A percentile compares a stretch with the other conserved stretches of the same genome.
These are phyloP conservation scores for Aspergillus alliaceus DNA, from an alignment of 2,329 filamentous ascomycete species.

Conservation along the genomic window DNA sequence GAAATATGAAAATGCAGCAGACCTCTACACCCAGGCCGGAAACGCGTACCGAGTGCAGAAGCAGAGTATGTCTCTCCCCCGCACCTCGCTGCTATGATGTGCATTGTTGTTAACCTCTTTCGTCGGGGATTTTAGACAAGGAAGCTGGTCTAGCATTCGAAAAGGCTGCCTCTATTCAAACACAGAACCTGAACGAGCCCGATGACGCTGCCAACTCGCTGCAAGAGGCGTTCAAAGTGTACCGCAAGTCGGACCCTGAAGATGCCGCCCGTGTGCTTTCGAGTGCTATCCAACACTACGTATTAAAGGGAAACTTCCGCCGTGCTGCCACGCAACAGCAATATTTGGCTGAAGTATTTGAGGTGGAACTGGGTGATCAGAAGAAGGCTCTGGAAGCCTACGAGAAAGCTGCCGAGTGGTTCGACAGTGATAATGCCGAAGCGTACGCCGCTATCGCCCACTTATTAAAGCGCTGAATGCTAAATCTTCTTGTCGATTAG, in stretches of 20 bases:
- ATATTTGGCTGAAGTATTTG: constrained; percentile 80
- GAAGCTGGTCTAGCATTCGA: constrained; percentile 88
- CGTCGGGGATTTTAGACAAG: constrained; percentile 57
- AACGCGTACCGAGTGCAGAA: constrained; percentile 91
- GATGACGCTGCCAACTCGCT: constrained; percentile 89
- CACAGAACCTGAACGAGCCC: constrained; percentile 78
- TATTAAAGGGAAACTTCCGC: constrained; percentile 83
- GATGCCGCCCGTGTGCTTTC: constrained; percentile 80
- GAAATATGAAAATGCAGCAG: constrained; percentile 86
- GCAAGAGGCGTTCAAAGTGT: constrained; percentile 92
- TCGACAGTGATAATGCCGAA: constrained; percentile 79
- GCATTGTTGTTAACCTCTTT: neutral
- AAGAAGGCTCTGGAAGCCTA: constrained; percentile 80
- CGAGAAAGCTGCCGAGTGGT: constrained; percentile 84
- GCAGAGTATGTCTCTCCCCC: constrained; percentile 59
- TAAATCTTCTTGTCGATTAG: constrained; percentile 42
- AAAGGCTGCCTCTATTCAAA: constrained; percentile 78
- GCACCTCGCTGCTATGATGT: neutral
- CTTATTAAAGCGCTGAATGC: neutral
- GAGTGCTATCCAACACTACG: constrained; percentile 81
- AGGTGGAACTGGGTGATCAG: constrained; percentile 75
- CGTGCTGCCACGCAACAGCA: constrained; percentile 90
- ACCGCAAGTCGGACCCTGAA: constrained; percentile 79
- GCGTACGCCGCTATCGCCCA: constrained; percentile 54
- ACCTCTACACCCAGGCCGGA: constrained; percentile 82